Conservation (phyloP, 1,139 yeast species). For the Wickerhamomyces sp. region DNA sequence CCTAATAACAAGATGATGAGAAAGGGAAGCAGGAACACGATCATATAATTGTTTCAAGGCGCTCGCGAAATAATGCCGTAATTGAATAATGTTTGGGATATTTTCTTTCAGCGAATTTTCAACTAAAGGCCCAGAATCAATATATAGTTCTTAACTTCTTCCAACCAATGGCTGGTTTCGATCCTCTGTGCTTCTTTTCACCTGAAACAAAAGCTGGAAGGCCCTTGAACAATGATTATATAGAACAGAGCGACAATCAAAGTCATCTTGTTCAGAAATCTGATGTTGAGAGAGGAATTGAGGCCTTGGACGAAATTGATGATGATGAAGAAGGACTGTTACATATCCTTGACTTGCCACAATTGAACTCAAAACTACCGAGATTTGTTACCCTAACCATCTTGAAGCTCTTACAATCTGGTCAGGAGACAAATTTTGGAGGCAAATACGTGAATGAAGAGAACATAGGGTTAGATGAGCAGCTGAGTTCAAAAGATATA, state of each 20-base stretch:
- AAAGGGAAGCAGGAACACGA: too few relatives aligned
- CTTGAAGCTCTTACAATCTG: conserved; percentile 47
- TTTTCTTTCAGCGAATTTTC: neutral
- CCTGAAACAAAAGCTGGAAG: conserved; percentile 8
- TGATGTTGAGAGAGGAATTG: too few relatives aligned
- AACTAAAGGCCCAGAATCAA: neutral
- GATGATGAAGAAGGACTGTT: conserved; percentile 34
- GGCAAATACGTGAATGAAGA: neutral
- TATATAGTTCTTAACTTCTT: neutral
- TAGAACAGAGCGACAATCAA: too few relatives aligned
- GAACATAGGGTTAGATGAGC: conserved; percentile 13
- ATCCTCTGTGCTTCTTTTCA: conserved; percentile 31
- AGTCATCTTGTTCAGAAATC: too few relatives aligned
- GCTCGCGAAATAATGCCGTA: neutral
- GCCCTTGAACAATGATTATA: too few relatives aligned
- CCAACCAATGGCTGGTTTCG: conserved; percentile 18
- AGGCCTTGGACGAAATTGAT: too few relatives aligned
- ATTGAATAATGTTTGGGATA: too few relatives aligned
- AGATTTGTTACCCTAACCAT: conserved; percentile 39
- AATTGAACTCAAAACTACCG: conserved; percentile 44
- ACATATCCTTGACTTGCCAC: conserved; percentile 67
- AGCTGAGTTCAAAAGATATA: conserved; percentile 29
- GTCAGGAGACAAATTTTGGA: conserved; percentile 50
- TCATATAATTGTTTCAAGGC: neutral
- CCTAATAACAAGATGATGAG: too few relatives aligned